phyloP scores from a whole-genome alignment of 2,329 filamentous ascomycete genomes.

The Fusarium anthophilum region DNA sequence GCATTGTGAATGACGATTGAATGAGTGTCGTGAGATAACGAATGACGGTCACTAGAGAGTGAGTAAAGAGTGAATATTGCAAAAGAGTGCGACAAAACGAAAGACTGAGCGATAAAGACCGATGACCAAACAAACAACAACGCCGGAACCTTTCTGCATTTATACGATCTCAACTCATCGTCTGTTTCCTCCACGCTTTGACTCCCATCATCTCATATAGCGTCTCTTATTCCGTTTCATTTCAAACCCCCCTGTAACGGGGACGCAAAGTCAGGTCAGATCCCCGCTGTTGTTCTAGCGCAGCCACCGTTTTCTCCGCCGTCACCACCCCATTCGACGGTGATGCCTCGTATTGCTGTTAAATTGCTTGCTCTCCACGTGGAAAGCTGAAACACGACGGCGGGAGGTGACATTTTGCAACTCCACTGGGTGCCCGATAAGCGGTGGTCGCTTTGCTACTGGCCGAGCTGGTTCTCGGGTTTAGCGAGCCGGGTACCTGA shows the following conservation, averaged over 20 bases:
- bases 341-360: neutral
- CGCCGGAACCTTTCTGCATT: fast-evolving
- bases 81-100: neutral
- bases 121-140: neutral
- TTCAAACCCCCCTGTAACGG: neutral
- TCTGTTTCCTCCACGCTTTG: neutral
- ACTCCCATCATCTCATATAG: neutral
- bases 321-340: neutral
- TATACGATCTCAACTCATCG: neutral
- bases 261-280: neutral
- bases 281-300: neutral
- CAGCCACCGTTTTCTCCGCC: neutral
- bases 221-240: neutral
- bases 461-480: neutral
- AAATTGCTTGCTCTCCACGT: neutral
- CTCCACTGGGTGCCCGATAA: neutral
- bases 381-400: neutral
- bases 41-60: neutral
- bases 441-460: neutral
- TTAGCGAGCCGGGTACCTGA: neutral
- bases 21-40: neutral
- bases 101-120: neutral
- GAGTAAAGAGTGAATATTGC: neutral
- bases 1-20: neutral
- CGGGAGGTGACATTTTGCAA: neutral